Evolutionary conservation across 345 rosid species (phyloP), one percentile per base, ranked within the genome.

Genomic region (Odontarrhena argentea): DNA sequence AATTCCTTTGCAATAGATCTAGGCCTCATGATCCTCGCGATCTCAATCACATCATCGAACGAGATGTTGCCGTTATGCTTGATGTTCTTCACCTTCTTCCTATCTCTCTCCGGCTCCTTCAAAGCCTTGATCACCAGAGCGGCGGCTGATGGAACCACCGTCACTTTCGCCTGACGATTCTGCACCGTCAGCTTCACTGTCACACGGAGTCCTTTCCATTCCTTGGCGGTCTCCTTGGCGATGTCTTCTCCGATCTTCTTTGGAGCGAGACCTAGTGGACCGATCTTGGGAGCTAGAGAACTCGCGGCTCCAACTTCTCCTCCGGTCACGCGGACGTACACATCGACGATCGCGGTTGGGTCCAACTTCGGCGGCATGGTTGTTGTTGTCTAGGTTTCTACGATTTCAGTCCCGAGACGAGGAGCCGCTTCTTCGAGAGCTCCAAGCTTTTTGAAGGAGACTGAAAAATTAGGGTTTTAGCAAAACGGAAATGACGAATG

Each of bases 171-270:
- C 71, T 84, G 96, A 55, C 96, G 92, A 63, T 88, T 88, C 82
- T 86, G 96, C 14, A 88, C 96, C 11, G 96, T 88, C 1, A 87
- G 86, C 74, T 87, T 87, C 30, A 87, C 95, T 0, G 91, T 87
- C 3, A 87, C 95, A 9, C 92, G 87, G 6, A 88, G 66, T 49
- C 87, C 87, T 65, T 83, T 83, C 87, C 87, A 83, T 47, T 83
- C 87, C 55, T 80, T 83, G n/a, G 83, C 83, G 0, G 85, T 83
- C 65, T 83, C 87, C 54, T 83, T 83, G 8, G 87, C 87, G 41
- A 83, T 83, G 50, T 83, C 87, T 60, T 85, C 95, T 71, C 95
- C 95, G 66, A 86, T 86, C 79, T 87, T 87, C 80, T 87, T 87
- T 0, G 94, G 94, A 10, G 94, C 86, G 30, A 87, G 87, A 80